phyloP scores from a whole-genome alignment of 192 early-diverging fungal genomes.

The Coemansia sp. region DNA sequence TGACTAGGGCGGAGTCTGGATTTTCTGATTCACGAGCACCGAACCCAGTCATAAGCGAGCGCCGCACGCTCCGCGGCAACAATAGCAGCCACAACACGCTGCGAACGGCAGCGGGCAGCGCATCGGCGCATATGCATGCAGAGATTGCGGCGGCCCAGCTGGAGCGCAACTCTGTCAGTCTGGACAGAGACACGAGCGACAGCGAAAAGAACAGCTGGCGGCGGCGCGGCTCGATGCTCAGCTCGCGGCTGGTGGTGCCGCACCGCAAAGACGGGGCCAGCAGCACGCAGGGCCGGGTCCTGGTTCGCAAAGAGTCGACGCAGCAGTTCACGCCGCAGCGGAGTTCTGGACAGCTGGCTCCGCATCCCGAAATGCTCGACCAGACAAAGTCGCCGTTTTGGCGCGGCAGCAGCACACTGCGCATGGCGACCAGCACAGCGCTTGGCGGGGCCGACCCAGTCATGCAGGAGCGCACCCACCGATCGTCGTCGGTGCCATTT shows the following conservation, averaged over 20 bases:
- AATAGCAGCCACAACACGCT: background rate
- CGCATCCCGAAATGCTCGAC: slow-evolving; percentile 4
- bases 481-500: slow-evolving; percentile 50
- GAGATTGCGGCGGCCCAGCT: slow-evolving; percentile 20
- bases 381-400: slow-evolving; percentile 29
- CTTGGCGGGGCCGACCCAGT: background rate
- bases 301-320: slow-evolving; percentile 41
- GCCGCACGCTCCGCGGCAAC: background rate
- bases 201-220: slow-evolving; percentile 42
- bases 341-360: slow-evolving; percentile 5
- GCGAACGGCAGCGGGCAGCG: slow-evolving; percentile 3
- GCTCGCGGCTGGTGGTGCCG: slow-evolving; percentile 36
- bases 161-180: slow-evolving; percentile 29
- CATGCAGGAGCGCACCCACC: slow-evolving; percentile 40
- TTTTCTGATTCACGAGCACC: slow-evolving; percentile 6
- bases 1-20: slow-evolving; percentile 15
- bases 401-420: slow-evolving; percentile 26
- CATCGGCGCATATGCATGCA: slow-evolving; percentile 24
- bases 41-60: background rate
- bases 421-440: slow-evolving; percentile 14
- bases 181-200: slow-evolving; percentile 12
- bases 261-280: slow-evolving; percentile 17
- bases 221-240: slow-evolving; percentile 45
- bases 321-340: slow-evolving; percentile 19
- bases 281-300: slow-evolving; percentile 5